Evolutionary conservation across 352 stramenopile species (phyloP).

Genomic region (Globisporangium lucens): DNA sequence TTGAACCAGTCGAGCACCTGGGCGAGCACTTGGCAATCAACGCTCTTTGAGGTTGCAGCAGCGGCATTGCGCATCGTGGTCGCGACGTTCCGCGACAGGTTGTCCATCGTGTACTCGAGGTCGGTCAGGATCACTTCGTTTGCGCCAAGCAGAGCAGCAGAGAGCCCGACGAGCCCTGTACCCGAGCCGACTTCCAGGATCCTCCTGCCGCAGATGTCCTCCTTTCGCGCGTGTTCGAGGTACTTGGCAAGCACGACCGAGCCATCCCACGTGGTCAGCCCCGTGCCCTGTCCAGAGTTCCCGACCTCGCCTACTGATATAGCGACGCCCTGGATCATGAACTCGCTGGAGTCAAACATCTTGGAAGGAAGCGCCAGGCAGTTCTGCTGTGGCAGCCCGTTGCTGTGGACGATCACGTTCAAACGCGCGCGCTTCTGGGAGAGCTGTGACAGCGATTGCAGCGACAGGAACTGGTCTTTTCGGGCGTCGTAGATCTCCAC

Average conservation of each 20-base stretch:
- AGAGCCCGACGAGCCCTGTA: conserved; percentile 83
- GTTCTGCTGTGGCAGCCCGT: conserved; percentile 8
- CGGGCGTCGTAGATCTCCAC: conserved; percentile 43
- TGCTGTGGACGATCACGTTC: conserved; percentile 34
- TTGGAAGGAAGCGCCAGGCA: conserved; percentile 49
- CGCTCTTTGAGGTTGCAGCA: neutral
- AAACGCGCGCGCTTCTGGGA: conserved; percentile 28
- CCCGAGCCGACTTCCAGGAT: conserved; percentile 85
- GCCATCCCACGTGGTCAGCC: conserved; percentile 90
- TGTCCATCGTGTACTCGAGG: conserved; percentile 84
- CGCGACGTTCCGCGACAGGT: conserved; percentile 57
- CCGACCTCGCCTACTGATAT: conserved; percentile 63
- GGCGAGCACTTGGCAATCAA: conserved; percentile 19
- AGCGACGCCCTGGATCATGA: conserved; percentile 51
- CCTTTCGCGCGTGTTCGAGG: conserved; percentile 55
- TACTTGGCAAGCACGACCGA: conserved; percentile 91
- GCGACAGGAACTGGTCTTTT: conserved; percentile 28
- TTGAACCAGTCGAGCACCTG: conserved; percentile 72
- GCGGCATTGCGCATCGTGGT: conserved; percentile 33
- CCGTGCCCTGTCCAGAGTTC: conserved; percentile 84
- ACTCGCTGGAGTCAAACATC: conserved; percentile 51
- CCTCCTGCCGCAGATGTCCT: conserved; percentile 29
- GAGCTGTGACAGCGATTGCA: conserved; percentile 26
- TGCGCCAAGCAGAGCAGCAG: conserved; percentile 73
- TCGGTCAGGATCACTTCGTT: conserved; percentile 82